Percentiles rank a stretch among this genome's conserved stretches.
These are phyloP conservation scores for Xylariomycetidae sp. DNA, from an alignment of 2,329 filamentous ascomycete genomes.

Conservation along the genomic window DNA sequence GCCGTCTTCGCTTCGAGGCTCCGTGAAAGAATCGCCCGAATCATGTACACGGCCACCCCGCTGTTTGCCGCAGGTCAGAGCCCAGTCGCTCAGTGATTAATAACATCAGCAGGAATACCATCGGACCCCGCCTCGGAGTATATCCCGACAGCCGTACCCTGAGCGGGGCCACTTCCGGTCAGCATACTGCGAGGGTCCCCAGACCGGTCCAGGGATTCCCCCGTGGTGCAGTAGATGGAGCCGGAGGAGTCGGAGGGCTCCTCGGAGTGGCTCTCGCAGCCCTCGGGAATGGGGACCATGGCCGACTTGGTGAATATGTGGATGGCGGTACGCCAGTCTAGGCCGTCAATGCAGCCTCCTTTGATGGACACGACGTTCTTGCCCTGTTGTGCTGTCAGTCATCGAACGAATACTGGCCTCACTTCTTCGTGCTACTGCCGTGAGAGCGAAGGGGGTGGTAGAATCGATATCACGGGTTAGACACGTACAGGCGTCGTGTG, in stretches of 20 bases:
- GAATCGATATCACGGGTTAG: not conserved
- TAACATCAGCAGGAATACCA: no score
- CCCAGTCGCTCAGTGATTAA: no score
- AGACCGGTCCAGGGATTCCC: slow-evolving; percentile 44
- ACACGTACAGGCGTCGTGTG: slow-evolving; percentile 51
- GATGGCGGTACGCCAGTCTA: slow-evolving; percentile 54
- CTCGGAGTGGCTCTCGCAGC: slow-evolving; percentile 50
- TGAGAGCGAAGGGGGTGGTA: not conserved
- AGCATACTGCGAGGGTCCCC: no score
- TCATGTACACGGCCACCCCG: no score
- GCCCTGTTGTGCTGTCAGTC: slow-evolving; percentile 27
- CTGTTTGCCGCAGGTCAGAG: no score
- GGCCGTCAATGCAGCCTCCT: slow-evolving; percentile 58
- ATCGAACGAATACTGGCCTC: not conserved
- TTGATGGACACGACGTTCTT: slow-evolving; percentile 60
- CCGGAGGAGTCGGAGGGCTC: slow-evolving; percentile 38
- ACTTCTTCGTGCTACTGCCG: not conserved
- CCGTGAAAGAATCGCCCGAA: no score
- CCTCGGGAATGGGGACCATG: slow-evolving; percentile 63
- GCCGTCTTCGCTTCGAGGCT: no score
- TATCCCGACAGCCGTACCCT: no score
- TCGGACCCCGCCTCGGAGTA: no score
- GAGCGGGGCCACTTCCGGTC: no score
- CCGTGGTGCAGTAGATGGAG: slow-evolving; percentile 36
- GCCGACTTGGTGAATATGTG: slow-evolving; percentile 65